Conservation (phyloP, 1,139 yeast genomes). For the Candida sp. region DNA sequence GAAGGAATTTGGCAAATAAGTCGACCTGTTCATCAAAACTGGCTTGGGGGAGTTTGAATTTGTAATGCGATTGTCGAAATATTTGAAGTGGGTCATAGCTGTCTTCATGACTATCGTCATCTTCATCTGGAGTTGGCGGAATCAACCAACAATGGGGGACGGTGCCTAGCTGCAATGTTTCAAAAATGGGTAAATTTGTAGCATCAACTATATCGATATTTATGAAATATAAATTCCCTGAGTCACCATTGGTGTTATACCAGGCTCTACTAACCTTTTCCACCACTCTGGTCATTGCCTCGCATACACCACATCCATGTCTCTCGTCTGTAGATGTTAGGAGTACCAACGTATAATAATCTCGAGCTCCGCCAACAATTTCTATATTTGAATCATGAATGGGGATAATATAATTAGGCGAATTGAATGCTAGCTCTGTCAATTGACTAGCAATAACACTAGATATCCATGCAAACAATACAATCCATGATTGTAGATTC, state of each 20-base stretch:
- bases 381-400: slow-evolving; percentile 28
- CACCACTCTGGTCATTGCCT: slow-evolving; percentile 16
- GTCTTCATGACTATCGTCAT: slow-evolving; percentile 10
- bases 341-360: slow-evolving; percentile 32
- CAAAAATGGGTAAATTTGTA: slow-evolving; percentile 31
- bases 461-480: background rate
- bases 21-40: slow-evolving; percentile 27
- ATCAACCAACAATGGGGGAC: slow-evolving; percentile 67
- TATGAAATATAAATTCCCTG: slow-evolving; percentile 41
- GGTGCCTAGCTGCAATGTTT: slow-evolving; percentile 36
- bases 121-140: slow-evolving; percentile 41
- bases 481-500: background rate
- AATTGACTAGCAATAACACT: slow-evolving; percentile 5
- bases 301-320: slow-evolving; percentile 34
- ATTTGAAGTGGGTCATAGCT: slow-evolving; percentile 20
- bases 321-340: slow-evolving; percentile 32
- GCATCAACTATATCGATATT: slow-evolving; percentile 49
- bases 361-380: slow-evolving; percentile 30
- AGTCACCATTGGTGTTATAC: slow-evolving; percentile 35
- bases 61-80: slow-evolving; percentile 26
- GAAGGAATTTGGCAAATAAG: slow-evolving; percentile 46
- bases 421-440: slow-evolving; percentile 11
- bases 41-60: slow-evolving; percentile 29
- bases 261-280: slow-evolving; percentile 42
- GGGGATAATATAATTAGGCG: slow-evolving; percentile 22